Evolutionary conservation across 805 yeast species (phyloP), one percentile per base, ranked within the genome.

Genomic region (Candida succiphila): DNA sequence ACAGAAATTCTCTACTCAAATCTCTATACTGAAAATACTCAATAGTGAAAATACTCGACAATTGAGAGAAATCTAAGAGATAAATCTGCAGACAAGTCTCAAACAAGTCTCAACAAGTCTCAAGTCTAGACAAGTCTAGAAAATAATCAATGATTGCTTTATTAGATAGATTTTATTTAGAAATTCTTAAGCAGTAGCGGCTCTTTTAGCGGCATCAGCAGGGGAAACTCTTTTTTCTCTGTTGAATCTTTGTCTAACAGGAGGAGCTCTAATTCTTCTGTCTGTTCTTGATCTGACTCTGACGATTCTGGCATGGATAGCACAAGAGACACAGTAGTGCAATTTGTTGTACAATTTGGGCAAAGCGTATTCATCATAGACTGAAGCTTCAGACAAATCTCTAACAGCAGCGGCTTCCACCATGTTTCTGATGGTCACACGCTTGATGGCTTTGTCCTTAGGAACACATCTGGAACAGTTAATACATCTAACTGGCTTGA

Each of bases 381-480:
- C 97, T 43, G 96, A 88, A 60, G 98, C 98, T 75, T 92, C 99
- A 58, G 95, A 84, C 71, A 92, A 78, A 73, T 92, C 99, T 81
- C 99, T 88, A 65, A 92, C 94, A 61, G 98, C 92, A 67, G 98
- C 98, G 57, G 96, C 92, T 79, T 92, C 99, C 60, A 92, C 99
- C 89, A 92, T 92, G 95, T 92, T 92, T 78, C 96, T 85, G 84
- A 92, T 81, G 71, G 96, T 87, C 79, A 92, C 94, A 77, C 99
- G 86, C 92, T 92, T 92, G 85, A 92, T 92, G 70, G 98, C 97
- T 83, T 92, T 92, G 71, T 92, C 99, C 84, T 92, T 92, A 67
- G 98, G 96, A 60, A 92, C 95, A 77, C 95, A 85, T 72, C 95
- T 86, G 61, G 96, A 83, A 75, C 99, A 92, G 96, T 92, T 92